Evolutionary conservation across 1,284 basidiomycete species (phyloP).

Genomic region (Heterobasidion irregulare): DNA sequence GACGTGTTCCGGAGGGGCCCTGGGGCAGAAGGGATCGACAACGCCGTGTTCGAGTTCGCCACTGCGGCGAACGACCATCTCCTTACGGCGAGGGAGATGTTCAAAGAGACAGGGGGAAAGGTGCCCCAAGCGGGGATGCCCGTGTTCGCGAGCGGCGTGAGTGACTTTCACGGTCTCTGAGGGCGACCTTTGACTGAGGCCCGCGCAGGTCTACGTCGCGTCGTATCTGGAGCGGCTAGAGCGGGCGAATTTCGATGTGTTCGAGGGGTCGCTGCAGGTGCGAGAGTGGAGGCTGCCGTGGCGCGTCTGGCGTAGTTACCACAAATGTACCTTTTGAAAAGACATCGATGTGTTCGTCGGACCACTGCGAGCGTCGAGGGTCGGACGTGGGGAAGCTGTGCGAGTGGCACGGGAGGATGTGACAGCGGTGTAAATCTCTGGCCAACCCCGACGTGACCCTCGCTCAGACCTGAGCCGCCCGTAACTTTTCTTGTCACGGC

Average conservation of each 20-base stretch:
- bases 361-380: too few relatives aligned
- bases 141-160: constrained; percentile 72
- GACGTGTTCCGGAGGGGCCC: constrained; percentile 74
- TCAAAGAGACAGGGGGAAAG: constrained; percentile 54
- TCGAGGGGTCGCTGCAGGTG: constrained; percentile 59
- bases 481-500: neutral
- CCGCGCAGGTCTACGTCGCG: constrained; percentile 61
- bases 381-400: constrained; percentile 5
- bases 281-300: constrained; percentile 85
- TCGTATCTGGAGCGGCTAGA: constrained; percentile 73
- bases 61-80: constrained; percentile 89
- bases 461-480: neutral
- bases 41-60: constrained; percentile 86
- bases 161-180: constrained; percentile 21
- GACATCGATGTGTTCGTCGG: neutral
- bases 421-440: neutral
- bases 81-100: constrained; percentile 73
- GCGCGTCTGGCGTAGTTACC: constrained; percentile 74
- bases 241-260: constrained; percentile 77
- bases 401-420: neutral
- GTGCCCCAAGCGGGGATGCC: constrained; percentile 65
- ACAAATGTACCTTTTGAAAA: constrained; percentile 46
- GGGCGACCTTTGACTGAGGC: neutral
- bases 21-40: constrained; percentile 52
- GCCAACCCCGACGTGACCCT: neutral